Evolutionary conservation across 2,329 filamentous ascomycete genomes (phyloP).

Genomic region (Onygenales sp.): DNA sequence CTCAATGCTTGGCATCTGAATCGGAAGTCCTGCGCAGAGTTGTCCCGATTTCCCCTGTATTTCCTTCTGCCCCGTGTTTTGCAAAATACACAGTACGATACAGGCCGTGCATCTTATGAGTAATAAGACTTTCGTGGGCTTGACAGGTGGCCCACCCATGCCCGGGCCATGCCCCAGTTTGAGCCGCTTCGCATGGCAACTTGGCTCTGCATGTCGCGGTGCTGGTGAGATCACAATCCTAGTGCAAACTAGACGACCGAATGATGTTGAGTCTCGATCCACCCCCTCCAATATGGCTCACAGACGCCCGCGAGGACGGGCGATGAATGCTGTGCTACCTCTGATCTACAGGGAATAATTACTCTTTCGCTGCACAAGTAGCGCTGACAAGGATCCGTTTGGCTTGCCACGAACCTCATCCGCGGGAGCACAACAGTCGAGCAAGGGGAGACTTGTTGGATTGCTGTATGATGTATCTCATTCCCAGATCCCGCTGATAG

Average conservation of each 20-base stretch:
- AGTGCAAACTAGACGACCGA: neutral
- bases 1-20: conserved; percentile 1
- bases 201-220: neutral
- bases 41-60: neutral
- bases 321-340: neutral
- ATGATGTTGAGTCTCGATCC: neutral
- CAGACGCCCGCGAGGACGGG: neutral
- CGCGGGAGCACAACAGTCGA: neutral
- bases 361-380: neutral
- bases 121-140: neutral
- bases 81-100: neutral
- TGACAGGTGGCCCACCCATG: neutral
- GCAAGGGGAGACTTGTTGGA: neutral
- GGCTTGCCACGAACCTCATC: neutral
- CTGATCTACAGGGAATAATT: neutral
- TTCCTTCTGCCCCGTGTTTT: no score
- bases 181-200: neutral
- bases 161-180: neutral
- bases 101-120: no score
- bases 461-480: conserved; percentile 2
- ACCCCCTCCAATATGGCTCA: neutral
- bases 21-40: neutral
- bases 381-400: neutral
- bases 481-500: neutral
- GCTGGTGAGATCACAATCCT: neutral